Evolutionary conservation across 148 eudicot genomes (phyloP), one percentile per base, ranked within the genome.

Genomic region (Rhododendron mucronatum): DNA sequence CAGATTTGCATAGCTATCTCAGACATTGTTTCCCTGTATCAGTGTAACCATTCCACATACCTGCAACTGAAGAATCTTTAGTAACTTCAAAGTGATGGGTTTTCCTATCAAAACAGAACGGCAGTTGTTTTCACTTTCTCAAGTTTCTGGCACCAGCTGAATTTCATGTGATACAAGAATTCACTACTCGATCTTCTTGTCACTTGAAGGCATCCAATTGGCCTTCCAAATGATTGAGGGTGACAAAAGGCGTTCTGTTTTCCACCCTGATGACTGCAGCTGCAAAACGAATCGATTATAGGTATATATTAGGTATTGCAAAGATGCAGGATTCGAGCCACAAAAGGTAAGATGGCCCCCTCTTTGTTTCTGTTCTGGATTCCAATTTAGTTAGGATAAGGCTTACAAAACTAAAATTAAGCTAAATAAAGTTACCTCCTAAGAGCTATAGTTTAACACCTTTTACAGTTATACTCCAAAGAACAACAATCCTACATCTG

Each of bases 211-310:
- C 45, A 75, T 84, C 99, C 99, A 96, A 84, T 90, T 90, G 23
- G 98, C 99, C 90, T 91, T 94, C 99, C 99, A 96, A 83, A 91
- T 89, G 81, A 96, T 92, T 18, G 98, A 94, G 85, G 95, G 92
- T 45, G 93, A 91, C 86, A 95, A 78, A 33, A 95, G 90, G 35
- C 98, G 96, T 86, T 96, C 98, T 4, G 91, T 91, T 89, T 93
- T 95, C 99, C 99, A 95, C 73, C 94, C 92, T 10, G 91, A 92
- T 80, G 91, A 88, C 80, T 90, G 92, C 81, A 96, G 91, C 99
- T 96, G 96, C 88, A 84, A 85, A 26, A 85, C 47, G 16, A 30
- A 30, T 81, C 23, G 13, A 1, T 5, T 4, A 57, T 59, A 5
- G 8, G 84, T 81, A 75, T 41, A 10, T 5, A 13, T 23, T 83